Base-by-base conservation (phyloP, 148 eudicot genomes). In the Camellia sinensis region DNA sequence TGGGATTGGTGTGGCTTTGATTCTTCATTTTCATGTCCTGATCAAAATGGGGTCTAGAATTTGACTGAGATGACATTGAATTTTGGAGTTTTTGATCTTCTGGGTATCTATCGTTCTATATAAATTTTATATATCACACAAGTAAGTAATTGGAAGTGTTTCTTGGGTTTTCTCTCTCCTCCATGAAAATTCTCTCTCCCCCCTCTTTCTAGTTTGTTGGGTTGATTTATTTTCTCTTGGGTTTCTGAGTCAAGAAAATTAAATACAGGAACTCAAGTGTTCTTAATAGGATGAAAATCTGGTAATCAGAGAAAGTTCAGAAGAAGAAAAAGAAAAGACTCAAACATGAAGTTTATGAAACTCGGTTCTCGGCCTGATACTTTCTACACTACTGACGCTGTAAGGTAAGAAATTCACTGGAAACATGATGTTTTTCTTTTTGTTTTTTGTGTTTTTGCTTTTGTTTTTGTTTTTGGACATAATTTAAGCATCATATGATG, bases 341-440 rank as follows among this genome's bases (percentile, higher is more conserved):
- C 81, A 87, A 80, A 87, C 18, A 96, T 96, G 99, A 96, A 96
- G 94, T 96, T 90, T 76, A 96, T 96, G 99, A 96, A 92, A 86
- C 94, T 96, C 75, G 99, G 99, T 83, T 89, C 97, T 74, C 80
- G 93, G 74, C 94, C 97, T 45, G 99, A 96, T 66, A 93, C 95
- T 78, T 96, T 96, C 89, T 85, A 83, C 77, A 92, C 97, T 52
- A 74, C 87, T 75, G 99, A 96, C 68, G 87, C 91, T 75, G 89
- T 92, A 18, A 93, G 99, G 99, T 93, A 84, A 83, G 66, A 71
- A 22, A 9, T 77, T 67, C 53, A 40, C 52, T 67, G n/a, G 18
- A 66, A 29, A 77, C 8, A 62, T 7, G 57, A 44, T 29, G 1
- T 62, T 50, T 61, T 15, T 17, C 11, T 15, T 71, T 53, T 8